Base-by-base conservation (phyloP, 805 yeast species). In the Nematodospora valgi region DNA sequence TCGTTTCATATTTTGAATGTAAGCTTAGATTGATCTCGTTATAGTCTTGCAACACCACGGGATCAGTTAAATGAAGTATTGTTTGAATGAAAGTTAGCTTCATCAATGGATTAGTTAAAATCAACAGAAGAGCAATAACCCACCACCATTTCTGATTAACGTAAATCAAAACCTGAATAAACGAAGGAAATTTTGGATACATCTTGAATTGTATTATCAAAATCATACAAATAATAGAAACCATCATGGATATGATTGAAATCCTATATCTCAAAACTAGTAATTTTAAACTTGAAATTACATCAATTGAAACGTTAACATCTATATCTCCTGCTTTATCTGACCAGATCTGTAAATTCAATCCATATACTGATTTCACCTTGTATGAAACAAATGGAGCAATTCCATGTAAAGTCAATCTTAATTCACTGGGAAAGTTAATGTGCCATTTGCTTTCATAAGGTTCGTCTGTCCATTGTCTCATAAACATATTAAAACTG, bases 381-480 rank as follows among this genome's bases (percentile, higher is more conserved):
- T 51, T 49, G 24, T 68, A 78, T 4, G 93, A 88, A 2, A 79
- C 72, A 48, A 61, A 83, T 2, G 89, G 91, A 0, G 93, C 79
- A 16, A 77, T 69, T 19, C 85, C 82, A 50, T 85, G 91, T 39
- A 65, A 56, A 2, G 36, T 18, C 6, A 38, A 30, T 29, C 25
- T 15, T 16, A 16, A 10, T 13, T 27, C 15, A 27, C 13, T 19
- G 5, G 31, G 20, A 1, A 80, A 40, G 37, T 80, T 70, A 6
- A 82, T 58, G 48, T 80, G 84, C 88, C 91, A 89, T 58, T 86
- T 87, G 0, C 86, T 72, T 53, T 89, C 96, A 46, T 63, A 71
- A 1, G 85, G 84, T 23, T 77, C 79, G 8, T 66, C 61, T 4
- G 76, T 63, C 61, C 74, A 73, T 55, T 88, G 96, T 38, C 87